These are phyloP conservation scores for Capronia coronata DNA, from an alignment of 2,329 filamentous ascomycete species.

Conservation along the genomic window DNA sequence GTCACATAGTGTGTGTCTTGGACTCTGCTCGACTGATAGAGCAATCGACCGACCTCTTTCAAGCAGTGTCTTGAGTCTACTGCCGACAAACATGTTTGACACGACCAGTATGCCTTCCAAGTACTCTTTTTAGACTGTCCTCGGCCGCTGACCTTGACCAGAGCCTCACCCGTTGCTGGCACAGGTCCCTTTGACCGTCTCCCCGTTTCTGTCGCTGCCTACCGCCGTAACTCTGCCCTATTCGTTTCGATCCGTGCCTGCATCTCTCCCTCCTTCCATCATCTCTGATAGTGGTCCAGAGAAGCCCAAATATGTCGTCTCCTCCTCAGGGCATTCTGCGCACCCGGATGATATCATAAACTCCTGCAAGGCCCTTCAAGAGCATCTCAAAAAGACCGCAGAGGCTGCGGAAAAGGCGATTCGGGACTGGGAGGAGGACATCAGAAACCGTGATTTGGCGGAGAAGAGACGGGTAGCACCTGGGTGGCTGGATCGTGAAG, in stretches of 20 bases:
- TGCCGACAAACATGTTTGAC: slow-evolving; percentile 37
- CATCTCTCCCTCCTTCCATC: slow-evolving; percentile 70
- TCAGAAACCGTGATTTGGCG: slow-evolving; percentile 53
- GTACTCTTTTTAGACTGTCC: neutral
- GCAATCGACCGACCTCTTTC: neutral
- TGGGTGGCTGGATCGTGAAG: slow-evolving; percentile 58
- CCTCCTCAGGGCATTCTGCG: slow-evolving; percentile 70
- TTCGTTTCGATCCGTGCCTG: slow-evolving; percentile 86
- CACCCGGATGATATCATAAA: slow-evolving; percentile 80
- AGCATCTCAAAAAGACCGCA: slow-evolving; percentile 64
- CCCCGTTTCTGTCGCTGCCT: slow-evolving; percentile 86
- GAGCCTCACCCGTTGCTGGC: slow-evolving; percentile 80
- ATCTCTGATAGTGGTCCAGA: slow-evolving; percentile 44
- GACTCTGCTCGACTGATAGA: neutral
- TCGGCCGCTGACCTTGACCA: slow-evolving; percentile 34
- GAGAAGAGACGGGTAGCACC: slow-evolving; percentile 59
- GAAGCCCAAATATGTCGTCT: slow-evolving; percentile 68
- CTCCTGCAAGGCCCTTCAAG: slow-evolving; percentile 70
- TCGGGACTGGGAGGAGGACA: slow-evolving; percentile 60
- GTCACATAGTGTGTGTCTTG: neutral
- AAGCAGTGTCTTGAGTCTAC: neutral
- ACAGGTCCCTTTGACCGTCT: slow-evolving; percentile 88
- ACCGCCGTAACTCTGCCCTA: slow-evolving; percentile 87
- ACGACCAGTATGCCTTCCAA: slow-evolving; percentile 36
- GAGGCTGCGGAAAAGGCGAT: slow-evolving; percentile 63